phyloP scores from a whole-genome alignment of 1,139 yeast genomes.

The Yamadazyma conglobata region DNA sequence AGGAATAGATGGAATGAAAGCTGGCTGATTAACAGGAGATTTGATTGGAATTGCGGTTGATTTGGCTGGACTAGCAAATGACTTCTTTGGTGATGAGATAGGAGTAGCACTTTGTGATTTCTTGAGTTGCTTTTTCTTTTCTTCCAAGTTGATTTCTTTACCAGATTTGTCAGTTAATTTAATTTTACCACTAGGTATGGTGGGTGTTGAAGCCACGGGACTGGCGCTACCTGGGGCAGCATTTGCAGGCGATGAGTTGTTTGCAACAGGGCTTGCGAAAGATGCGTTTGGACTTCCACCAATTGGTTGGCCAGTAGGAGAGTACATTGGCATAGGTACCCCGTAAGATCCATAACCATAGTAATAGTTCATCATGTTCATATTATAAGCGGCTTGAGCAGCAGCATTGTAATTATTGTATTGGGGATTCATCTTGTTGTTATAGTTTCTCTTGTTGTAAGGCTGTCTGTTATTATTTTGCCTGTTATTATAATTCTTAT shows the following conservation, averaged over 20 bases:
- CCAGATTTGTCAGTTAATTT: conserved; percentile 47
- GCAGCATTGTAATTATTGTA: conserved; percentile 16
- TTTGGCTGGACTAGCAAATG: conserved; percentile 15
- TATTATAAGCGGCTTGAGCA: conserved; percentile 13
- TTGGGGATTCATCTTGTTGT: conserved; percentile 9
- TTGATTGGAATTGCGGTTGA: conserved; percentile 13
- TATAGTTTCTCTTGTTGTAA: conserved; percentile 6
- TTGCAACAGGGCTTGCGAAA: conserved; percentile 8
- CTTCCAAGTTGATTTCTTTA: conserved; percentile 45
- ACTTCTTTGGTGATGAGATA: conserved; percentile 16
- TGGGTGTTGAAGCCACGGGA: conserved; percentile 12
- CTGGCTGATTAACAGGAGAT: conserved; percentile 3
- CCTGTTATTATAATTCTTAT: conserved; percentile 7
- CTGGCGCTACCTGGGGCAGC: conserved; percentile 10
- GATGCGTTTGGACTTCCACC: conserved; percentile 8
- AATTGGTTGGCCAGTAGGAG: conserved; percentile 7
- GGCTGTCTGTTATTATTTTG: conserved; percentile 6
- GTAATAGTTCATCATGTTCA: conserved; percentile 20
- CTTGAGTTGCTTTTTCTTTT: conserved; percentile 29
- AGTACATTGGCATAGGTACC: conserved; percentile 12
- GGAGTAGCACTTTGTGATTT: conserved; percentile 17
- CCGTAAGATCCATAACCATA: conserved; percentile 15
- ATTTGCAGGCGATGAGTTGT: conserved; percentile 7
- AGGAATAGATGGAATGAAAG: conserved; percentile 5
- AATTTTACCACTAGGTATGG: conserved; percentile 20